Base-by-base conservation (phyloP, 2,329 filamentous ascomycete genomes). In the Aspergillus udagawae region DNA sequence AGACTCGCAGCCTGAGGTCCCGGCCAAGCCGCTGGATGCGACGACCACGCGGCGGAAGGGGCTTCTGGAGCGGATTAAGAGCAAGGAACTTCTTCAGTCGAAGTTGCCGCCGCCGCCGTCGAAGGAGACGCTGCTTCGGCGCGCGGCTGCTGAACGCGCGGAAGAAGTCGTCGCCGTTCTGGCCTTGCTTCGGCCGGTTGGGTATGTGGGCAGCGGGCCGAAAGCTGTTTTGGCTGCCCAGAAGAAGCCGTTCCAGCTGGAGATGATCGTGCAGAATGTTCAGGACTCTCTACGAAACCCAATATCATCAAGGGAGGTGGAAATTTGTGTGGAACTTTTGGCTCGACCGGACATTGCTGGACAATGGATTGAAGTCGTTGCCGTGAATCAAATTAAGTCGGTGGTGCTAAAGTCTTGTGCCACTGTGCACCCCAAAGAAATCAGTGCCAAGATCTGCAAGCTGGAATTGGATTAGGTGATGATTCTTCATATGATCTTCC, bases 41-140 rank as follows among this genome's bases (percentile, higher is more conserved):
- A 69, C 67, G 7, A 63, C 54, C 27, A 68, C 69, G 45, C 75
- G 76, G 20, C 72, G 74, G 52, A 86, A 88, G 77, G 85, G 84
- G 53, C 83, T 95, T 25, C 80, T 94, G 56, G 89, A 92, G 71
- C 87, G 89, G 51, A 83, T 95, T 61, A 86, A 88, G 61, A 80
- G 82, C 54, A 93, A 93, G 77, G 84, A 89, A 63, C 73, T 63
- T 38, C 70, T 66, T 29, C 77, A 75, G 79, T 83, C 70, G 70
- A 82, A 70, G 67, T 77, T 60, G 63, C 75, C 59, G 52, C 75
- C 58, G 56, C 78, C 57, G 0, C 82, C 80, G 0, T 76, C 82
- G 0, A 78, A 81, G 23, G 81, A 78, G 20, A 80, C 86, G 63
- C 75, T 89, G 3, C 77, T 83, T 60, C 86, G 87, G 12, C 82